Percentiles rank a stretch among this genome's conserved stretches.
Conservation (phyloP, 2,329 filamentous ascomycete genomes). For the Epichloe scottii region DNA sequence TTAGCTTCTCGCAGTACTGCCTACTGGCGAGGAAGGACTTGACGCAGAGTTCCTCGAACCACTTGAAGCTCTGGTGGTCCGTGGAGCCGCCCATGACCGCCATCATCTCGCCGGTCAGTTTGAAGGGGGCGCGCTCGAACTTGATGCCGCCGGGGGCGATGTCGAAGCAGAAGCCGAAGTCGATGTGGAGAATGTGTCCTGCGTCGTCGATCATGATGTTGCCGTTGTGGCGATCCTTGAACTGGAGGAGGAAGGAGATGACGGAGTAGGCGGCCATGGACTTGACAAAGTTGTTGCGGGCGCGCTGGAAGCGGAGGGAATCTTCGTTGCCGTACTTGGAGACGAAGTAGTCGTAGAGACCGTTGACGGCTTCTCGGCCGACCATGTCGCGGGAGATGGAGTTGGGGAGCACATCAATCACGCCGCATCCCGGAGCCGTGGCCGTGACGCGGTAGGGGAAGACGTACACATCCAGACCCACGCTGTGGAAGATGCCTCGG, state of each 20-base stretch:
- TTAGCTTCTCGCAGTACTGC: conserved; percentile 77
- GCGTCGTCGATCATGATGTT: conserved; percentile 99
- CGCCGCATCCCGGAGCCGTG: conserved; percentile 90
- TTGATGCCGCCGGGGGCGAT: conserved; percentile 94
- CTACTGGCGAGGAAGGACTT: conserved; percentile 87
- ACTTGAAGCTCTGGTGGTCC: conserved; percentile 77
- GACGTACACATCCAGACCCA: conserved; percentile 92
- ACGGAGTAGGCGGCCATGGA: conserved; percentile 98
- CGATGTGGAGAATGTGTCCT: conserved; percentile 95
- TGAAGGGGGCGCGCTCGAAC: conserved; percentile 97
- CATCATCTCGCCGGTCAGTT: conserved; percentile 93
- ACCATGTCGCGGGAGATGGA: conserved; percentile 98
- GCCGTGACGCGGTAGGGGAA: conserved; percentile 96
- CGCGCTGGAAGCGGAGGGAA: conserved; percentile 86
- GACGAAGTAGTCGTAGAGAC: conserved; percentile 95
- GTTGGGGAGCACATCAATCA: conserved; percentile 95
- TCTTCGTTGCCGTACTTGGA: conserved; percentile 96
- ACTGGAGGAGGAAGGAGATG: conserved; percentile 91
- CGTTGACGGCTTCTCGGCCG: conserved; percentile 93
- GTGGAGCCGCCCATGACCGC: conserved; percentile 93
- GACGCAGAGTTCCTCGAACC: conserved; percentile 92
- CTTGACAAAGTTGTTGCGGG: conserved; percentile 95
- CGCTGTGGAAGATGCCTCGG: conserved; percentile 88
- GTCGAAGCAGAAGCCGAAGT: conserved; percentile 99
- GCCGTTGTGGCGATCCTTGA: conserved; percentile 98